A percentile compares a stretch with the other conserved stretches of the same genome.
phyloP scores from a whole-genome alignment of 1,284 basidiomycete species.

The Mycocalia duriaeana region DNA sequence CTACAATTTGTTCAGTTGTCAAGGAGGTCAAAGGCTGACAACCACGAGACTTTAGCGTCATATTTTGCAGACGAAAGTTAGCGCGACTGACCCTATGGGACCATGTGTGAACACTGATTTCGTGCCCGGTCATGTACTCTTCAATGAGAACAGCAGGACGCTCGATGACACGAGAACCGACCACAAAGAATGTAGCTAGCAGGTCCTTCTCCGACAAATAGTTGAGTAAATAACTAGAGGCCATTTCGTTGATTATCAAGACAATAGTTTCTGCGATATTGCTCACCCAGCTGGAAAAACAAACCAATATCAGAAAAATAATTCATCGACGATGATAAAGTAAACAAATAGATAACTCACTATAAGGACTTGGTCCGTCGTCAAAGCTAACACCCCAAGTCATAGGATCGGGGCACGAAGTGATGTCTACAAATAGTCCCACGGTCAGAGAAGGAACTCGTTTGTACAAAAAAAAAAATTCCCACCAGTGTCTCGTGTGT shows the following conservation, averaged over 20 bases:
- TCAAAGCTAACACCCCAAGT: constrained; percentile 85
- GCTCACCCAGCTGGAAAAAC: constrained; percentile 44
- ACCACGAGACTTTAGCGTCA: constrained; percentile 1
- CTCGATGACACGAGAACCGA: constrained; percentile 86
- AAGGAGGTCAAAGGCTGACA: constrained; percentile 71
- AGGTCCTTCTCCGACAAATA: constrained; percentile 66
- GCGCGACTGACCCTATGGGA: constrained; percentile 51
- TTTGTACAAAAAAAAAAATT: not conserved
- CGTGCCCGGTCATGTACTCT: constrained; percentile 84
- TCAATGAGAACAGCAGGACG: constrained; percentile 73
- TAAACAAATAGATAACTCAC: constrained; percentile 36
- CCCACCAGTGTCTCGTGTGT: constrained; percentile 51
- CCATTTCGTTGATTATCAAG: not conserved
- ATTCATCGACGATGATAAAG: constrained; percentile 5
- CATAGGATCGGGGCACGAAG: constrained; percentile 72
- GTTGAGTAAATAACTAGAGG: constrained; percentile 54
- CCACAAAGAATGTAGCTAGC: constrained; percentile 86
- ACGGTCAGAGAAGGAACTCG: not conserved
- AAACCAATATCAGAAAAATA: too few species aligned
- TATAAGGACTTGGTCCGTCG: constrained; percentile 82
- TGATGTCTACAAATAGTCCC: constrained; percentile 31
- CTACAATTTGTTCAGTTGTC: constrained; percentile 85
- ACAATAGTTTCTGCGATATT: constrained; percentile 14
- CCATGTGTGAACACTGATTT: constrained; percentile 79
- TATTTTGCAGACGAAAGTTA: constrained; percentile 6